phyloP scores from a whole-genome alignment of 371 early-diverging fungal genomes.

The Sporodiniella umbellata region DNA sequence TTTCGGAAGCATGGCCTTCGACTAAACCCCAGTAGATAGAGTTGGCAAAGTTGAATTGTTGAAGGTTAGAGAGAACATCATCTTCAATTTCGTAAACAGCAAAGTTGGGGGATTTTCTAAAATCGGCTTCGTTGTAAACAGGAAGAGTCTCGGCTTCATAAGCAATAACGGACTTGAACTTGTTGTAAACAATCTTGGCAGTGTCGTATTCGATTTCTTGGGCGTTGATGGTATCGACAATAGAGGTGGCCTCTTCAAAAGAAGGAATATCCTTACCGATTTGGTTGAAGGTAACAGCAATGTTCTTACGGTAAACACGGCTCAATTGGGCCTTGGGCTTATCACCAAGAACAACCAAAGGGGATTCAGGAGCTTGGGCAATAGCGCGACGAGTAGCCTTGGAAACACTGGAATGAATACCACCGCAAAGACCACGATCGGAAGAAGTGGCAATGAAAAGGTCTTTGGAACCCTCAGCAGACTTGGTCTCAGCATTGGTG shows the following conservation, averaged over 20 bases:
- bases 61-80: slow-evolving; percentile 83
- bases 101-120: slow-evolving; percentile 85
- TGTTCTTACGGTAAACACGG: slow-evolving; percentile 72
- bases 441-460: slow-evolving; percentile 86
- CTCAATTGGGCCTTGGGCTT: slow-evolving; percentile 91
- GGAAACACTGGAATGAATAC: slow-evolving; percentile 95
- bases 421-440: slow-evolving; percentile 98
- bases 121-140: slow-evolving; percentile 63
- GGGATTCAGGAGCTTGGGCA: slow-evolving; percentile 48
- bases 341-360: slow-evolving; percentile 83
- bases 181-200: slow-evolving; percentile 88
- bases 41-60: slow-evolving; percentile 94
- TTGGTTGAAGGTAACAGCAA: slow-evolving; percentile 83
- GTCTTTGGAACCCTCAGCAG: slow-evolving; percentile 55
- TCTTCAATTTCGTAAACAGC: slow-evolving; percentile 90
- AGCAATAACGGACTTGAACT: slow-evolving; percentile 91
- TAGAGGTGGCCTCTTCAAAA: slow-evolving; percentile 84
- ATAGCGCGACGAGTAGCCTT: slow-evolving; percentile 77
- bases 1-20: slow-evolving; percentile 97
- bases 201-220: slow-evolving; percentile 68
- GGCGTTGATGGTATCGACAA: slow-evolving; percentile 77
- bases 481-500: slow-evolving; percentile 72
- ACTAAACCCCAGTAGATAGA: slow-evolving; percentile 91
- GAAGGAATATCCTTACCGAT: slow-evolving; percentile 89
- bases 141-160: slow-evolving; percentile 79